Conservation (phyloP, 2,329 filamentous ascomycete species). For the Exophiala mesophila region DNA sequence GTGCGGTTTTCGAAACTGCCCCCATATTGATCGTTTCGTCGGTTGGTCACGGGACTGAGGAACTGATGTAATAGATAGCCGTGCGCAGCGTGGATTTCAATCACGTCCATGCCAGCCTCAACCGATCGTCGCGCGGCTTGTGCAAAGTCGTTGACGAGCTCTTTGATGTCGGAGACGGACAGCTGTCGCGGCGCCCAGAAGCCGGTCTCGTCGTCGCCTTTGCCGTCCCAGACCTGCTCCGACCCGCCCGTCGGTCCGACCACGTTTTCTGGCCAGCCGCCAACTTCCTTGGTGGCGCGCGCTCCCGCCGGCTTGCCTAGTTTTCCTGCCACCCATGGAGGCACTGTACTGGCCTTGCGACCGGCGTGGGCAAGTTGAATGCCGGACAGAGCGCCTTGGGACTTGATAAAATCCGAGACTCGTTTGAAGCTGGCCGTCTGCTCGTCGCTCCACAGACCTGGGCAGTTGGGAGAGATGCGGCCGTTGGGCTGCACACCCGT, state of each 20-base stretch:
- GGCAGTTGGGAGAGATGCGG: conserved; percentile 60
- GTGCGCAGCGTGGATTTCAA: conserved; percentile 77
- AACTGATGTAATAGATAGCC: conserved; percentile 71
- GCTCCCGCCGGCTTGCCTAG: conserved; percentile 24
- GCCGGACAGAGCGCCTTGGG: conserved; percentile 68
- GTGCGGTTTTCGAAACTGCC: conserved; percentile 59
- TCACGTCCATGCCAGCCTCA: conserved; percentile 67
- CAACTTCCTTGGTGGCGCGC: conserved; percentile 17
- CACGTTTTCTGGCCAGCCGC: conserved; percentile 26
- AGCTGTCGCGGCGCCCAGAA: conserved; percentile 26
- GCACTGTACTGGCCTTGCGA: conserved; percentile 54
- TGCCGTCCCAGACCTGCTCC: conserved; percentile 24
- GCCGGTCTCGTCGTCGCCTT: conserved; percentile 24
- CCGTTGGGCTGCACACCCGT: conserved; percentile 70
- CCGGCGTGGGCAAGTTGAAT: conserved; percentile 82
- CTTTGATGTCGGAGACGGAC: conserved; percentile 30
- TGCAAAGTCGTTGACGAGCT: conserved; percentile 32
- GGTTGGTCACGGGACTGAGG: conserved; percentile 63
- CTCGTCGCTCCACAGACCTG: conserved; percentile 33
- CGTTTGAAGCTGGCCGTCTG: conserved; percentile 43
- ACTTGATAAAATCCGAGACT: conserved; percentile 73
- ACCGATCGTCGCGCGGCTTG: conserved; percentile 55
- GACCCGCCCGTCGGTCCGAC: conserved; percentile 24
- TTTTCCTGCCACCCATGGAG: conserved; percentile 41
- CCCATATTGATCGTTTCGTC: conserved; percentile 55